phyloP scores from a whole-genome alignment of 345 rosid species.

The Citrus inodora region DNA sequence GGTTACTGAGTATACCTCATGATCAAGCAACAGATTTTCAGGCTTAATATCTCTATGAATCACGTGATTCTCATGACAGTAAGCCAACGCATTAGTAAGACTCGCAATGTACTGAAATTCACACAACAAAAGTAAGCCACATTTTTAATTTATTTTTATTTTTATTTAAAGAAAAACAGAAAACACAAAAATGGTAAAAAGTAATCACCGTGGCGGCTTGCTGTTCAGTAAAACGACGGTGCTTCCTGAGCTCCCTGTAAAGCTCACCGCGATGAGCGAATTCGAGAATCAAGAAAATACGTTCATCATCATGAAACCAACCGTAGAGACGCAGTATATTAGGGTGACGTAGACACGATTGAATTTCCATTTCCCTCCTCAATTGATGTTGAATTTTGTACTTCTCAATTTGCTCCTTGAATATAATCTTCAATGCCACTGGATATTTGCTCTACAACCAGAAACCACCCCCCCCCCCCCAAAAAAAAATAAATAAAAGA shows the following conservation, averaged over 20 bases:
- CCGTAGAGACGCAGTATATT: constrained; percentile 76
- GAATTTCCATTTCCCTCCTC: constrained; percentile 92
- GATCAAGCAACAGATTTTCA: constrained; percentile 93
- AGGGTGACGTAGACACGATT: constrained; percentile 61
- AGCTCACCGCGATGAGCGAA: constrained; percentile 92
- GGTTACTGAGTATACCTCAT: constrained; percentile 51
- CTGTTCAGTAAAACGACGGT: constrained; percentile 55
- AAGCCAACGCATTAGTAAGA: constrained; percentile 78
- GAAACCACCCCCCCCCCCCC: too few relatives aligned
- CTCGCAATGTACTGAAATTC: constrained; percentile 78
- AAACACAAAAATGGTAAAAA: not conserved
- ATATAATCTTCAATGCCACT: constrained; percentile 83
- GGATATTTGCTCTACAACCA: constrained; percentile 54
- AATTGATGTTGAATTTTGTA: constrained; percentile 76
- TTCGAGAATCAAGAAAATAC: constrained; percentile 89
- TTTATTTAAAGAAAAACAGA: not conserved
- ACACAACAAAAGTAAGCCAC: not conserved
- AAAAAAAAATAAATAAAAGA: not conserved
- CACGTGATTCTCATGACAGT: constrained; percentile 88
- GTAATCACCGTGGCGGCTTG: constrained; percentile 76
- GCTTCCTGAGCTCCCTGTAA: constrained; percentile 57
- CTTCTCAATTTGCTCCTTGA: constrained; percentile 88
- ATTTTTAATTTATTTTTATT: not conserved
- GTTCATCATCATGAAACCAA: constrained; percentile 80
- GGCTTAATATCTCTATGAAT: constrained; percentile 99